Base-by-base conservation (phyloP, 495 filamentous ascomycete genomes). In the Glonium stellatum region DNA sequence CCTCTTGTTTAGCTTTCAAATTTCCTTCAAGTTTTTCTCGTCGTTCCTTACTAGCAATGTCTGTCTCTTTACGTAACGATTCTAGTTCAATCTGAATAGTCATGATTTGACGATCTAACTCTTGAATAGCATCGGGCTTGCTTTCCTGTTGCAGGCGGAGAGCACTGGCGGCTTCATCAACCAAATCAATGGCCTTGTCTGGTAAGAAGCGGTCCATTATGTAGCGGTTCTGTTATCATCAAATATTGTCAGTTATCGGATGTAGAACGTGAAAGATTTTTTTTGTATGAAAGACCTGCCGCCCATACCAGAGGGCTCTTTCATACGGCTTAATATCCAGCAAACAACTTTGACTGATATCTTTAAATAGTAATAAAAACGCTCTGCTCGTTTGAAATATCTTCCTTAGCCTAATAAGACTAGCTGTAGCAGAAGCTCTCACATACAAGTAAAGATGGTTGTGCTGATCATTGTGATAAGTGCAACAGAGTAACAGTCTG, bases 81-180 rank as follows among this genome's bases (percentile, higher is more conserved):
- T 98, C 93, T 1, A 98, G 79, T 72, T 98, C 93, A 64, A 98
- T 98, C 66, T 96, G 92, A 41, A 97, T 88, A 0, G 93, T 97
- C 78, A 96, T 92, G 52, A 98, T 96, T 67, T 89, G 87, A 50
- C 92, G 88, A 67, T 97, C 93, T 19, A 97, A 80, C 53, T 87
- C 83, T 69, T 90, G 84, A 31, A 98, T 97, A 13, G 90, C 83
- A 59, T 98, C 93, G 0, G 93, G 93, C 63, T 95, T 96, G 66
- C 90, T 96, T 73, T 98, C 93, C 71, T 98, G 93, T 69, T 98
- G 93, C 60, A 98, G 72, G 18, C 93, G 81, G 9, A 97, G 76
- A 12, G 89, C 88, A 41, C 89, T 95, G 4, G 93, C 92, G 13
- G 93, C 93, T 74, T 97, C 93, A 69, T 98, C 93, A 63, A 98